phyloP scores from a whole-genome alignment of 2,329 filamentous ascomycete species.

The Ceratocystis variospora region DNA sequence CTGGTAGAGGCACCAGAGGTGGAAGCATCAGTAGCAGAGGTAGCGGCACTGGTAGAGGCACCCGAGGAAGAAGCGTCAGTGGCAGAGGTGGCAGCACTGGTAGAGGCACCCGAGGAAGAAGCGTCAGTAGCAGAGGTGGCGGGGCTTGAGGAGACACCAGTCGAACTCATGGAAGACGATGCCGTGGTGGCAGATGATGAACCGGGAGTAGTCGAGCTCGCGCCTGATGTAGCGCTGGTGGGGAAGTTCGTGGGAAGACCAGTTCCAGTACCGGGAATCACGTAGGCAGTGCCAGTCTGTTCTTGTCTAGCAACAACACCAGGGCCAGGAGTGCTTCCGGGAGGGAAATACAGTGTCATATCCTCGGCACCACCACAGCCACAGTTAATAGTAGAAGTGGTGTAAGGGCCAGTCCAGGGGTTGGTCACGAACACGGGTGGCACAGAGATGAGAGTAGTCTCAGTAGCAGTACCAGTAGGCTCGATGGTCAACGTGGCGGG shows the following conservation, averaged over 20 bases:
- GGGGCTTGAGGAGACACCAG: not conserved
- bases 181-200: not conserved
- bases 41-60: not conserved
- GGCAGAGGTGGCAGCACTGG: not conserved
- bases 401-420: slow-evolving; percentile 13
- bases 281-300: slow-evolving; percentile 13
- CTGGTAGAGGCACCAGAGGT: not conserved
- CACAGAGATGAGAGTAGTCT: slow-evolving; percentile 12
- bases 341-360: slow-evolving; percentile 17
- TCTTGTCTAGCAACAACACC: slow-evolving; percentile 6
- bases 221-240: not conserved
- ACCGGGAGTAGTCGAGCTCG: not conserved
- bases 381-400: slow-evolving; percentile 11
- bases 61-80: not conserved
- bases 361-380: slow-evolving; percentile 6
- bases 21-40: not conserved
- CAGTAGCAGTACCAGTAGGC: slow-evolving; percentile 13
- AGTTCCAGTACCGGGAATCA: not conserved
- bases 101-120: not conserved
- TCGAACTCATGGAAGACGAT: not conserved
- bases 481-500: slow-evolving; percentile 12
- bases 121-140: not conserved
- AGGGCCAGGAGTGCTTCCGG: slow-evolving; percentile 4
- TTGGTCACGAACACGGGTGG: slow-evolving; percentile 14
- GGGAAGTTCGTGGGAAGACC: not conserved